phyloP scores from a whole-genome alignment of 2,329 filamentous ascomycete genomes.

The Fonsecaea monophora region DNA sequence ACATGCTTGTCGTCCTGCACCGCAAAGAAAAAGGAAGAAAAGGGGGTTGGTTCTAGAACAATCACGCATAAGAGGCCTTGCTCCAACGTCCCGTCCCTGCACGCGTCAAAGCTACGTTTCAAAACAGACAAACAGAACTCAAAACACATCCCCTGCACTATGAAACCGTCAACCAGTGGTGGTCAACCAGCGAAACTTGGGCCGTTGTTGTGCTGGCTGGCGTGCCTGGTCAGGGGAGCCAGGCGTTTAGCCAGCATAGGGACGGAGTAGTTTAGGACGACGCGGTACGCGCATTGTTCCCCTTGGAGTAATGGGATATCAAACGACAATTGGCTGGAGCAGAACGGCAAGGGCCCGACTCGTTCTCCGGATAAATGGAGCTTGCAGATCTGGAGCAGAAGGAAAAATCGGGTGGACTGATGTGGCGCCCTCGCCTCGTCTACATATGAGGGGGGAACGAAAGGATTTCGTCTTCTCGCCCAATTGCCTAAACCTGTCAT shows the following conservation, averaged over 20 bases:
- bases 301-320: slow-evolving; percentile 23
- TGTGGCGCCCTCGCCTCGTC: neutral
- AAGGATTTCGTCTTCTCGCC: slow-evolving; percentile 9
- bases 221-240: slow-evolving; percentile 9
- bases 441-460: slow-evolving; percentile 8
- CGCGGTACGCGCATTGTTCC: neutral
- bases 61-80: too few species aligned
- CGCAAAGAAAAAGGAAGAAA: too few species aligned
- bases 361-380: neutral
- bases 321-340: slow-evolving; percentile 12
- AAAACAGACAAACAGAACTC: too few species aligned
- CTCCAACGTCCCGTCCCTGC: too few species aligned
- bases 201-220: neutral
- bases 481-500: slow-evolving; percentile 19
- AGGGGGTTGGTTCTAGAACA: neutral
- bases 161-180: neutral
- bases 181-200: neutral
- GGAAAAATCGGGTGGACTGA: neutral
- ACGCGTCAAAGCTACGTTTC: too few species aligned
- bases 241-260: slow-evolving; percentile 5
- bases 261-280: neutral
- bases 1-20: too few species aligned
- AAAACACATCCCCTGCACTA: neutral
- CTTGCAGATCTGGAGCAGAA: slow-evolving; percentile 9
- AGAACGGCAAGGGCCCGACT: neutral